Evolutionary conservation across 805 yeast genomes (phyloP).

Genomic region (Metahyphopichia silvanorum): DNA sequence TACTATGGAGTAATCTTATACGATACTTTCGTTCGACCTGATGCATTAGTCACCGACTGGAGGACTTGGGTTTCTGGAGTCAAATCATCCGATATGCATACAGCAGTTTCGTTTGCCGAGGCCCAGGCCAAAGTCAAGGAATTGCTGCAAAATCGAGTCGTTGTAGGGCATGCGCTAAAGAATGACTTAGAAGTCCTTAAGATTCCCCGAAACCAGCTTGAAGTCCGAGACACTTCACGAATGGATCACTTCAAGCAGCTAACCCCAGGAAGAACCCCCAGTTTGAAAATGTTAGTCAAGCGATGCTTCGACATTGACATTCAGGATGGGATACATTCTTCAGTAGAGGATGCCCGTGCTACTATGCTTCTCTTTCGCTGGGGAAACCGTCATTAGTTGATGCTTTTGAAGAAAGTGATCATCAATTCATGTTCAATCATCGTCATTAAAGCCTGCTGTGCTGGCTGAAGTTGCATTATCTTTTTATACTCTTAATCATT

Average conservation of each 20-base stretch:
- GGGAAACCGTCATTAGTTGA: too few species aligned
- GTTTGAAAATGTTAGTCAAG: slow-evolving; percentile 61
- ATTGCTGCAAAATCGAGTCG: slow-evolving; percentile 49
- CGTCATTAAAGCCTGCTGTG: too few species aligned
- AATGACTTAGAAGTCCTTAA: slow-evolving; percentile 72
- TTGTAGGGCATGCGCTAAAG: slow-evolving; percentile 84
- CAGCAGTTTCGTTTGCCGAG: slow-evolving; percentile 62
- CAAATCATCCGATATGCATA: slow-evolving; percentile 61
- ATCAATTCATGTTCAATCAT: too few species aligned
- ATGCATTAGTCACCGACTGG: slow-evolving; percentile 80
- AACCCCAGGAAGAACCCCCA: slow-evolving; percentile 68
- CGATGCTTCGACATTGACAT: slow-evolving; percentile 58
- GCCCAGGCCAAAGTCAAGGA: slow-evolving; percentile 60
- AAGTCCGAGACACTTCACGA: slow-evolving; percentile 72
- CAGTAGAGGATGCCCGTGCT: slow-evolving; percentile 87
- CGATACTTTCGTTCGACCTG: slow-evolving; percentile 75
- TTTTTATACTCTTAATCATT: too few species aligned
- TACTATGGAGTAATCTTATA: slow-evolving; percentile 68
- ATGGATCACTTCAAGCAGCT: slow-evolving; percentile 56
- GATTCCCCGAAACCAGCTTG: slow-evolving; percentile 61
- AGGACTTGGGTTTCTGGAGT: slow-evolving; percentile 92
- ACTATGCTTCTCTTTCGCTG: slow-evolving; percentile 83
- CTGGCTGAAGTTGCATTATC: too few species aligned
- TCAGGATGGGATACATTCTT: slow-evolving; percentile 75
- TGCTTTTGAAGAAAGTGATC: too few species aligned